These are phyloP conservation scores for Rosa chinensis DNA, from an alignment of 306 rosid genomes.

Conservation along the genomic window DNA sequence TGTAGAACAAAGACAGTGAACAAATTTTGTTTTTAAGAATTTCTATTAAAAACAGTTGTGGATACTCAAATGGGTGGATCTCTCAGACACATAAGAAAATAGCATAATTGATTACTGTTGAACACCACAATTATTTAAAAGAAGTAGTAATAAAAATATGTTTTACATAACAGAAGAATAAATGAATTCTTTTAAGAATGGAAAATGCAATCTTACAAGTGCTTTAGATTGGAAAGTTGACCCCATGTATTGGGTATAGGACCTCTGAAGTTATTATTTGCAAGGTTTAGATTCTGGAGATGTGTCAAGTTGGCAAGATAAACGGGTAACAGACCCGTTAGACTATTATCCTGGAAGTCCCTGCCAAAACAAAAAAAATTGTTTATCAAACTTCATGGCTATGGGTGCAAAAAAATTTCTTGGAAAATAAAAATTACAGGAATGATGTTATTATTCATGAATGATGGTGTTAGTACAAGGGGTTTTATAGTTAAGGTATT, in stretches of 20 bases:
- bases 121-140: background rate
- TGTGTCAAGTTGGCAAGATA: conserved; percentile 62
- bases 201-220: conserved; percentile 67
- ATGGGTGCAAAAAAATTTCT: background rate
- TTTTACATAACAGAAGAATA: background rate
- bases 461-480: background rate
- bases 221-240: conserved; percentile 60
- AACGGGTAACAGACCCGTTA: conserved; percentile 73
- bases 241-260: conserved; percentile 67
- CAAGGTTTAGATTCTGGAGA: conserved; percentile 79
- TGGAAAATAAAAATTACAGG: background rate
- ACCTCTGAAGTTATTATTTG: conserved; percentile 64
- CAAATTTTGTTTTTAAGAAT: background rate
- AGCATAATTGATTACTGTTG: background rate
- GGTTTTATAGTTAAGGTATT: background rate
- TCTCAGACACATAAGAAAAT: conserved; percentile 1
- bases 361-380: conserved; percentile 38
- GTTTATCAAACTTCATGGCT: background rate
- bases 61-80: background rate
- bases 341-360: conserved; percentile 72
- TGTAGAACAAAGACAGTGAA: background rate
- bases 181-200: conserved; percentile 5
- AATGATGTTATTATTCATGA: background rate
- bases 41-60: background rate
- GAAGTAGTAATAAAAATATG: background rate